phyloP scores from a whole-genome alignment of 2,329 filamentous ascomycete species.

The Penicillium sp. region DNA sequence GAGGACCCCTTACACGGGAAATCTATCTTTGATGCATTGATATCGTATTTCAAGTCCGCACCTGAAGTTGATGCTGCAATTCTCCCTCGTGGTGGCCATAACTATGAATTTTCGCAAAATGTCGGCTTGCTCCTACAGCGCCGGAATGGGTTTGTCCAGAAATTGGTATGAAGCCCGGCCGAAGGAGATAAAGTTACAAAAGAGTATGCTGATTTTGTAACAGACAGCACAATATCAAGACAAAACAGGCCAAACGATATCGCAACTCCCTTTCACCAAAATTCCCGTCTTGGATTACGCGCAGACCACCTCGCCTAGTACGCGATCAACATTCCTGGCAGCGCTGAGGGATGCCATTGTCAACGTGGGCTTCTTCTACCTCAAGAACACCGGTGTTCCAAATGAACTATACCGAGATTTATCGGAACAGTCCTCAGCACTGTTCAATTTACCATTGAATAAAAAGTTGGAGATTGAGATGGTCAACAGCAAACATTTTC shows the following conservation, averaged over 20 bases:
- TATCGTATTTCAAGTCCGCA: constrained; percentile 10
- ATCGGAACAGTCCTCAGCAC: constrained; percentile 21
- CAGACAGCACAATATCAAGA: background rate
- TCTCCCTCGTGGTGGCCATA: constrained; percentile 10
- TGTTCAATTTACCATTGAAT: constrained; percentile 53
- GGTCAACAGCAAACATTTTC: constrained; percentile 47
- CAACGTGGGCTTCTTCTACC: constrained; percentile 4
- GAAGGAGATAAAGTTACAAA: background rate
- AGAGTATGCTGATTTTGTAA: background rate
- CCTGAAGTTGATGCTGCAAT: constrained; percentile 10
- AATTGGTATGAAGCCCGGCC: constrained; percentile 6
- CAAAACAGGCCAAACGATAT: background rate
- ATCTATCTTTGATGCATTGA: constrained; percentile 5
- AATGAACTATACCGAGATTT: background rate
- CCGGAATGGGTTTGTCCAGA: constrained; percentile 9
- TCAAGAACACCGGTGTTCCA: background rate
- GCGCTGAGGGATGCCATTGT: background rate
- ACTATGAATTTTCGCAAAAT: constrained; percentile 16
- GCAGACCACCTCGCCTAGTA: background rate
- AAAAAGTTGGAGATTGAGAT: constrained; percentile 58
- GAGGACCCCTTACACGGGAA: background rate
- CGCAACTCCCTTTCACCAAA: background rate
- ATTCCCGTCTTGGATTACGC: constrained; percentile 5
- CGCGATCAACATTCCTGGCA: background rate
- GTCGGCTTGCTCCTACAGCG: constrained; percentile 8